Percentiles rank a stretch among this genome's conserved stretches.
phyloP scores from a whole-genome alignment of 345 rosid species.

The Boechera retrofracta region DNA sequence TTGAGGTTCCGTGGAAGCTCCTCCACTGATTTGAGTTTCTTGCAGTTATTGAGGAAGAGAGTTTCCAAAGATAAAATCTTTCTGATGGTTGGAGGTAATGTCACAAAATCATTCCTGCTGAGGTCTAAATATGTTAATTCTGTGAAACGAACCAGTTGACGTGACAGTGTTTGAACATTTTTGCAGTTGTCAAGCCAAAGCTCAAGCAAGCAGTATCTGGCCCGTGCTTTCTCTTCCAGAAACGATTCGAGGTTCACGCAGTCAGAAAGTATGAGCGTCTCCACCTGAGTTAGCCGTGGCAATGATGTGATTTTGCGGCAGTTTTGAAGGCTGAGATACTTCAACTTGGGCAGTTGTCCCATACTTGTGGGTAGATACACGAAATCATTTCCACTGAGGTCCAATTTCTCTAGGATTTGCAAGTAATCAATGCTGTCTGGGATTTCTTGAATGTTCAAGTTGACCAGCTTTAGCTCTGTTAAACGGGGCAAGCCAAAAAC shows the following conservation, averaged over 20 bases:
- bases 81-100: neutral
- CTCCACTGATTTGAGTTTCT: conserved; percentile 12
- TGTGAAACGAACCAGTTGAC: neutral
- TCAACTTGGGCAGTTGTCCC: neutral
- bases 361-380: neutral
- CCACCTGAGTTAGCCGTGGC: neutral
- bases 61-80: neutral
- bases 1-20: conserved; percentile 17
- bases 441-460: neutral
- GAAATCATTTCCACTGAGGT: conserved; percentile 22
- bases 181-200: conserved; percentile 14
- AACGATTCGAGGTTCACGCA: neutral
- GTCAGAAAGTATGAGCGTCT: conserved; percentile 2
- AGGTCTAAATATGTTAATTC: neutral
- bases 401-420: conserved; percentile 1
- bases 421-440: neutral
- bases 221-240: neutral
- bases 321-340: neutral
- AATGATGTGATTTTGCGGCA: neutral
- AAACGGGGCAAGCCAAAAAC: neutral
- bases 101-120: neutral
- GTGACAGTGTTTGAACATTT: neutral
- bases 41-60: conserved; percentile 32
- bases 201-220: neutral
- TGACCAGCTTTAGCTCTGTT: neutral